A percentile compares a stretch with the other conserved stretches of the same genome.
phyloP scores from a whole-genome alignment of 352 stramenopile species.

The Pythium dissimile region DNA sequence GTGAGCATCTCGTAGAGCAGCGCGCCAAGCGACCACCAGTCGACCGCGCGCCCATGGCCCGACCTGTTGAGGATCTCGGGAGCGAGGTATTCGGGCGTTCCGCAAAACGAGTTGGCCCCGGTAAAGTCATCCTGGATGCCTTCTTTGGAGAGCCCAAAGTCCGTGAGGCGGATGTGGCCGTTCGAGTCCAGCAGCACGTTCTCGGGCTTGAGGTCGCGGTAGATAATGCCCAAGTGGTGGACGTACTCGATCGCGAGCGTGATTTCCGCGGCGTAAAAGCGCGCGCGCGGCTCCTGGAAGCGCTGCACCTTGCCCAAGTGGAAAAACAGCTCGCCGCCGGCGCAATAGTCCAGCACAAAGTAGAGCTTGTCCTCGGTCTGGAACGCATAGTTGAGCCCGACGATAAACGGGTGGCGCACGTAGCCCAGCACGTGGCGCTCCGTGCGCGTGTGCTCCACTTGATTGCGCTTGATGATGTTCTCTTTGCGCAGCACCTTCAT shows the following conservation, averaged over 20 bases:
- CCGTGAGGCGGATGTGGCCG: conserved; percentile 96
- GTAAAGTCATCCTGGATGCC: conserved; percentile 89
- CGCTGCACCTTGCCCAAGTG: conserved; percentile 91
- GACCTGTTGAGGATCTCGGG: conserved; percentile 95
- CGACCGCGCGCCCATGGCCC: conserved; percentile 95
- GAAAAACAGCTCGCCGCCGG: conserved; percentile 95
- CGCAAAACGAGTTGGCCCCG: conserved; percentile 92
- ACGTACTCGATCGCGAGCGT: conserved; percentile 95
- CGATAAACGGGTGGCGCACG: conserved; percentile 97
- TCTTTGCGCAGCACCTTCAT: conserved; percentile 99
- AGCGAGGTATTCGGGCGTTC: conserved; percentile 86
- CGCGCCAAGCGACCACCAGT: conserved; percentile 96
- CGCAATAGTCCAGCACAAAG: conserved; percentile 98
- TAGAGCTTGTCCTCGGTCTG: conserved; percentile 97
- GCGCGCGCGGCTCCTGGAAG: conserved; percentile 91
- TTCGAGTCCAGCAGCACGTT: conserved; percentile 94
- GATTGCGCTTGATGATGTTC: conserved; percentile 98
- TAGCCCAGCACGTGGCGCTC: conserved; percentile 97
- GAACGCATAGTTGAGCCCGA: conserved; percentile 95
- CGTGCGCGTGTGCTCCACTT: conserved; percentile 99
- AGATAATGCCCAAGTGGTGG: conserved; percentile 84
- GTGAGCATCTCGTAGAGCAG: conserved; percentile 87
- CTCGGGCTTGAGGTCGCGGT: conserved; percentile 75
- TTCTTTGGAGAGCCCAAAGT: conserved; percentile 96
- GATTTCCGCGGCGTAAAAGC: conserved; percentile 98